Evolutionary conservation across 805 yeast genomes (phyloP).

Genomic region (Candida awuae): DNA sequence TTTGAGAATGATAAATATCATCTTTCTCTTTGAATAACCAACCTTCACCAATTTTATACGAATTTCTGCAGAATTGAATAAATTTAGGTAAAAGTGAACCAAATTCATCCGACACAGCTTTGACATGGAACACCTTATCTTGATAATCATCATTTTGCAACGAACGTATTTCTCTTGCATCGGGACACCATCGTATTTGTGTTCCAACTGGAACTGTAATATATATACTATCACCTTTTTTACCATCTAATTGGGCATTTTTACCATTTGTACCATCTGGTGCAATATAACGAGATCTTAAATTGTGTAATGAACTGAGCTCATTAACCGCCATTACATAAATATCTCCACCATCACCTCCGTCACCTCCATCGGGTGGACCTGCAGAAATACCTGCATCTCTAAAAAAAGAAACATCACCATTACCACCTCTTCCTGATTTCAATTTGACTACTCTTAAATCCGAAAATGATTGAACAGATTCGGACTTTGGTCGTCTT

Average conservation of each 20-base stretch:
- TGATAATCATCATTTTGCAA: slow-evolving; percentile 14
- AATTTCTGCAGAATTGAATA: slow-evolving; percentile 56
- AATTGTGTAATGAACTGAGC: slow-evolving; percentile 59
- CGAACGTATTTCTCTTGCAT: slow-evolving; percentile 41
- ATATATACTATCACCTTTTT: slow-evolving; percentile 67
- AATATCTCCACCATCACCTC: slow-evolving; percentile 86
- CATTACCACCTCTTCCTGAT: slow-evolving; percentile 87
- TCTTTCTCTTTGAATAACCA: slow-evolving; percentile 83
- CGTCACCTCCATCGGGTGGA: slow-evolving; percentile 99
- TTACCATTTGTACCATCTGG: slow-evolving; percentile 65
- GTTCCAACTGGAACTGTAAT: slow-evolving; percentile 93
- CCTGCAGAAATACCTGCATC: slow-evolving; percentile 82
- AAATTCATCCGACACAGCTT: slow-evolving; percentile 20
- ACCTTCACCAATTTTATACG: slow-evolving; percentile 67
- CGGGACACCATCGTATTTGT: slow-evolving; percentile 74
- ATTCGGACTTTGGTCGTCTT: slow-evolving; percentile 37
- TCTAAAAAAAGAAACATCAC: slow-evolving; percentile 75
- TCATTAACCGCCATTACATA: slow-evolving; percentile 76
- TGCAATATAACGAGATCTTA: slow-evolving; percentile 64
- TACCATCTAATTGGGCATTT: slow-evolving; percentile 78
- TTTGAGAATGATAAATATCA: slow-evolving; percentile 57
- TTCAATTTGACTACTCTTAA: slow-evolving; percentile 54
- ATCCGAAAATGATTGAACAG: slow-evolving; percentile 46
- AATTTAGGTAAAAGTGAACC: slow-evolving; percentile 28
- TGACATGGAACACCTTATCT: slow-evolving; percentile 21